Conservation (phyloP, 352 stramenopile species). For the Pythium sukuiense region DNA sequence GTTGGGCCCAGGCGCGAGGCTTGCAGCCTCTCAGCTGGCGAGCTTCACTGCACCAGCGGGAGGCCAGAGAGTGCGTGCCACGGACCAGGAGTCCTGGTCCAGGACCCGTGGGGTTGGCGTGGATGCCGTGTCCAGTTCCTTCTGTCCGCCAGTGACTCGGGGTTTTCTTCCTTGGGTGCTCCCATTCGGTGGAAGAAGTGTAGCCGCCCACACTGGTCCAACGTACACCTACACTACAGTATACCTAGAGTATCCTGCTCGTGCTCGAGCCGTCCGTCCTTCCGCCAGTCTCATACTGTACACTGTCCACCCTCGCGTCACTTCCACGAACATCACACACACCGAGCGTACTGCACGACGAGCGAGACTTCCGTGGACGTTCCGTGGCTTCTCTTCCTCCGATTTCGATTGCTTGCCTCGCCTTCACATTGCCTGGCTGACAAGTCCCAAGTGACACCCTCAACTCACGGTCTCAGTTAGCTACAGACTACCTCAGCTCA, state of each 20-base stretch:
- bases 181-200: constrained; percentile 6
- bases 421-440: neutral
- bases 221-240: neutral
- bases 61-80: neutral
- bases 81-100: neutral
- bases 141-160: constrained; percentile 6
- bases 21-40: neutral
- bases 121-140: constrained; percentile 2
- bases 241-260: constrained; percentile 5
- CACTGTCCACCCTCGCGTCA: neutral
- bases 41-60: neutral
- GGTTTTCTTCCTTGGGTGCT: neutral
- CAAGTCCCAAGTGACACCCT: neutral
- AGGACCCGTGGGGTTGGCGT: no score
- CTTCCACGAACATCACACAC: neutral
- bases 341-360: neutral
- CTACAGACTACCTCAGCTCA: neutral
- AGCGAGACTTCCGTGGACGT: constrained; percentile 1
- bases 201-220: neutral
- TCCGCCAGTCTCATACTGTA: neutral
- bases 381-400: constrained; percentile 5
- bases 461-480: neutral
- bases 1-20: neutral
- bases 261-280: neutral
- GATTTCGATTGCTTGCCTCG: constrained; percentile 3